Evolutionary conservation across 2,329 filamentous ascomycete species (phyloP), one percentile per base, ranked within the genome.

Genomic region (Claviceps capensis): DNA sequence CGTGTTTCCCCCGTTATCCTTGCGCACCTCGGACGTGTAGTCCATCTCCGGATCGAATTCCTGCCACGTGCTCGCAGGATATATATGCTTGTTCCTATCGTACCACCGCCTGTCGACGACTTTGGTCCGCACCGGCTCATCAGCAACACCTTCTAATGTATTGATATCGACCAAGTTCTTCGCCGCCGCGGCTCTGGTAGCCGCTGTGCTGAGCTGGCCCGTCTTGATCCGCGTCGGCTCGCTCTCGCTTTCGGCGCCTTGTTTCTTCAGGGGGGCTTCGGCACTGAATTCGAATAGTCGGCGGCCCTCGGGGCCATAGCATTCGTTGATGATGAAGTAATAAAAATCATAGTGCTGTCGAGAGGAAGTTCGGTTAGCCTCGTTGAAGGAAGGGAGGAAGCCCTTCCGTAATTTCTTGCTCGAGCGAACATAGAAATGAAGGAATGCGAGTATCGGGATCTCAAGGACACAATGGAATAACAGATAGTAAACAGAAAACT

Each of bases 101-200:
- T 96, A 98, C 93, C 93, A 98, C 54, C 93, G 76, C 54, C 93
- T 79, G 70, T 98, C 91, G 4, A 98, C 91, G 3, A 98, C 90
- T 65, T 96, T 97, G 3, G 91, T 97, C 56, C 86, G 69, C 3
- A 78, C 78, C 1, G 90, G 82, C 60, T 97, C 90, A 55, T 93
- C 86, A 42, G 75, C 68, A 26, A 76, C 82, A 14, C 91, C 91
- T 69, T 96, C 91, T 13, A 83, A 76, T 50, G 75, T 74, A 41
- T 69, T 70, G 47, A 81, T 71, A 47, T 76, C 73, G 14, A 73
- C 67, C 3, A 72, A 65, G 5, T 61, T 58, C 52, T 65, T 67
- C 43, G 64, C 61, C 3, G 70, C 64, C 4, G 73, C 64, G 3
- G 65, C 62, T 52, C 66, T 70, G 17, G 67, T 65, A 41, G 64